Evolutionary conservation across 2,329 filamentous ascomycete species (phyloP), one percentile per base, ranked within the genome.

Genomic region (Teratosphaeria nubilosa): DNA sequence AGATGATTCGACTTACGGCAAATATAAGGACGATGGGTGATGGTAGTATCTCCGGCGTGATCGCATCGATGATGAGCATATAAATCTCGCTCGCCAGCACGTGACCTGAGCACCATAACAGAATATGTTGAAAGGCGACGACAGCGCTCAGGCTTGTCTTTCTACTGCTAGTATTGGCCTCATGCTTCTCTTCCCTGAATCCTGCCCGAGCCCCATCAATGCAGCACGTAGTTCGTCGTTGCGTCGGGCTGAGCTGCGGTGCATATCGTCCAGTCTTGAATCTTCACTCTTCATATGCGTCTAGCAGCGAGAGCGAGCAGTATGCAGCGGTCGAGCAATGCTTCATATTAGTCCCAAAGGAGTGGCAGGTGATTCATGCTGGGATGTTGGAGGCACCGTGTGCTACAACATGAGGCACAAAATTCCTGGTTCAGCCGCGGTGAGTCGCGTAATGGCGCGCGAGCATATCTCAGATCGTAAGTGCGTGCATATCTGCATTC

Each of bases 51-150:
- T 55, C 57, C 16, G 22, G 34, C n/a, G 57, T 63, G 16, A 67
- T 62, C 25, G 62, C 62, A 30, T 62, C 63, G 14, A 56, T 58
- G 11, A 58, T 37, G 5, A 69, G 51, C 6, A 66, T 56, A 34
- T 66, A 69, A 1, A 63, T 56, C 51, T 63, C 61, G 41, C 66
- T 66, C 11, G 65, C 62, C 13, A 64, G 41, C 14, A 69, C 63
- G 51, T 68, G 68, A 9, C 62, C 16, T 11, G 66, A 63, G 31
- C 53, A 62, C 62, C 61, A 69, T 1, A 67, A 56, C 30, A 69
- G 56, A 2, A 65, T 11, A 45, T 69, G 66, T 37, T 69, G 66
- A 31, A 57, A 60, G 16, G 58, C 25, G 1, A 69, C 61, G 50
- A 68, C 63, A 10, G 56, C 59, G 20, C 56, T 54, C 22, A 63